Evolutionary conservation across 1,139 yeast genomes (phyloP).

Genomic region (Yamadazyma atlantica): DNA sequence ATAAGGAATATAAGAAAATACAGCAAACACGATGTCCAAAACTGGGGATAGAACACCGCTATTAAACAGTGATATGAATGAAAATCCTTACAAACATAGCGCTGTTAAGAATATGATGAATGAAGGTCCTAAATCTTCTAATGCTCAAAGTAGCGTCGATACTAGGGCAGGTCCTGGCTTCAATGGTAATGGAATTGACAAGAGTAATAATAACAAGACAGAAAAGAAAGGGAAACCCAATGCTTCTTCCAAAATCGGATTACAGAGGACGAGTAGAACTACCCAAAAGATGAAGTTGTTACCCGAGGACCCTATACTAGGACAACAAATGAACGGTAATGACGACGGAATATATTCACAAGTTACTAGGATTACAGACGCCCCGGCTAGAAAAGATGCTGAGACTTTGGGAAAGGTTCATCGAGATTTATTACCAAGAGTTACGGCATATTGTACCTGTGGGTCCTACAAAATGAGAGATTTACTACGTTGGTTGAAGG

Average conservation of each 20-base stretch:
- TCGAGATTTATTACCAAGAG: conserved; percentile 79
- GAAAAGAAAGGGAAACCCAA: conserved; percentile 6
- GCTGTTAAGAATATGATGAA: neutral
- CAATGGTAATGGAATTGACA: neutral
- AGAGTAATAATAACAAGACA: neutral
- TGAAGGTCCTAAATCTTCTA: neutral
- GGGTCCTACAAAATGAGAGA: conserved; percentile 91
- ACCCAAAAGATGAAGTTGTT: conserved; percentile 82
- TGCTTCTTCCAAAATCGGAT: conserved; percentile 51
- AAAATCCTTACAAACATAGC: conserved; percentile 8
- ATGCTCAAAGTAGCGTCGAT: neutral
- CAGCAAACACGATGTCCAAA: neutral
- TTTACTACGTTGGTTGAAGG: conserved; percentile 79
- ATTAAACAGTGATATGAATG: conserved; percentile 7
- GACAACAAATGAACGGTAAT: conserved; percentile 17
- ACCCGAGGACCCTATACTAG: conserved; percentile 72
- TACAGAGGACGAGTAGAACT: conserved; percentile 86
- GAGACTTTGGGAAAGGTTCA: conserved; percentile 90
- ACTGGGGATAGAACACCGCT: conserved; percentile 12
- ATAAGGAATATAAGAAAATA: neutral
- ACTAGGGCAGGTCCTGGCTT: neutral
- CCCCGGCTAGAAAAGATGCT: conserved; percentile 94
- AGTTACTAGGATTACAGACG: conserved; percentile 79
- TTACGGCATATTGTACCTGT: conserved; percentile 94
- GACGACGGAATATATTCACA: conserved; percentile 56